Evolutionary conservation across 352 stramenopile genomes (phyloP).

Genomic region (Phytophthora europaea): DNA sequence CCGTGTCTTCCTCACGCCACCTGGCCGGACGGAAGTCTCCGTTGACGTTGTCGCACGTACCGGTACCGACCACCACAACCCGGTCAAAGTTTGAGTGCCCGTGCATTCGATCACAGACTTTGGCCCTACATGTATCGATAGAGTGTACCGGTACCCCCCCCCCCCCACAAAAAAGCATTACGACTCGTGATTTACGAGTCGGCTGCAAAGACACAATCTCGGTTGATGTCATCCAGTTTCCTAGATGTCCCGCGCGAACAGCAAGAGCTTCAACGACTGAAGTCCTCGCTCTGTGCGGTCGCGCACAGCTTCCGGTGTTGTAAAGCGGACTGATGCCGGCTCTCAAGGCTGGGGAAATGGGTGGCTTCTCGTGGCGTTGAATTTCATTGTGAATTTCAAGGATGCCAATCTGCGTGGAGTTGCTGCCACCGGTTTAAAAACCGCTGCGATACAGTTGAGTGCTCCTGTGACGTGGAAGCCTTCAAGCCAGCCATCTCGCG

Average conservation of each 20-base stretch:
- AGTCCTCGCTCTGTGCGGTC: slow-evolving; percentile 7
- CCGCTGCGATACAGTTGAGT: background rate
- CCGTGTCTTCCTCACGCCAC: slow-evolving; percentile 25
- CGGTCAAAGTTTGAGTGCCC: background rate
- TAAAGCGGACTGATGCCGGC: slow-evolving; percentile 11
- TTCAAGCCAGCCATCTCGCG: slow-evolving; percentile 5
- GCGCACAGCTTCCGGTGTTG: slow-evolving; percentile 23
- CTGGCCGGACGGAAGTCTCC: slow-evolving; percentile 18
- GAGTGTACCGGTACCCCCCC: too few relatives aligned
- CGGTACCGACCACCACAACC: slow-evolving; percentile 16
- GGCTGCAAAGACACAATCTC: slow-evolving; percentile 22
- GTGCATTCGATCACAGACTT: slow-evolving; percentile 7
- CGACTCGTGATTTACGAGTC: background rate
- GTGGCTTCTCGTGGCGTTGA: slow-evolving; percentile 12
- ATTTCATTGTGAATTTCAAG: too few relatives aligned
- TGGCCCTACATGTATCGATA: background rate
- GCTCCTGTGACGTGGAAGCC: slow-evolving; percentile 16
- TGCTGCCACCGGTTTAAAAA: background rate
- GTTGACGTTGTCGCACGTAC: slow-evolving; percentile 19
- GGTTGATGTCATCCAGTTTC: slow-evolving; percentile 22
- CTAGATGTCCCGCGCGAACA: slow-evolving; percentile 15
- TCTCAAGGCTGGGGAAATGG: slow-evolving; percentile 15
- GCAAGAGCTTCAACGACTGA: slow-evolving; percentile 18
- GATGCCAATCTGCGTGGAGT: background rate
- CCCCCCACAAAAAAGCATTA: slow-evolving; percentile 13